Conservation (phyloP, 2,329 filamentous ascomycete genomes). For the Cladosporium halotolerans region DNA sequence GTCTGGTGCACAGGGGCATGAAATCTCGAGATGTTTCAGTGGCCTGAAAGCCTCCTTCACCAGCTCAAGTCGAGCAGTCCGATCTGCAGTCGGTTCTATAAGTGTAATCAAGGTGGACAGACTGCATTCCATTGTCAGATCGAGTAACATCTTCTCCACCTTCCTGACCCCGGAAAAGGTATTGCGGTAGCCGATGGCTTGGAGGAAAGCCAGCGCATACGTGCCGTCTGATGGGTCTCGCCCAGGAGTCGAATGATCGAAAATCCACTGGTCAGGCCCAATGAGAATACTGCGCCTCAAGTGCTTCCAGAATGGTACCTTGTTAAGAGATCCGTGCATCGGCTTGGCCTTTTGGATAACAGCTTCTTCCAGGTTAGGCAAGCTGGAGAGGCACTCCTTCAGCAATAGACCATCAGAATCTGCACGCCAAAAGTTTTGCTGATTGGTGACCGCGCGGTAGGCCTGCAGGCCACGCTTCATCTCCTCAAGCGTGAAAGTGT, state of each 20-base stretch:
- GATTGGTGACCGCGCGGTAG: neutral
- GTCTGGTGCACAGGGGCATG: conserved; percentile 15
- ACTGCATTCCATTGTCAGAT: neutral
- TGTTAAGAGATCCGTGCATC: conserved; percentile 5
- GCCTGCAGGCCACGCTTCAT: conserved; percentile 13
- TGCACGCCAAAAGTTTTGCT: conserved; percentile 16
- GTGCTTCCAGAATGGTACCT: neutral
- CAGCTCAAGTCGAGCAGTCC: conserved; percentile 15
- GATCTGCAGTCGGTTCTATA: conserved; percentile 1
- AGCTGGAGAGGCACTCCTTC: conserved; percentile 15
- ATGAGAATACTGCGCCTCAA: neutral
- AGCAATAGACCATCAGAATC: conserved; percentile 13
- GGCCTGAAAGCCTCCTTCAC: conserved; percentile 16
- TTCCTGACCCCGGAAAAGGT: neutral
- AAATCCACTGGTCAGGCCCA: neutral
- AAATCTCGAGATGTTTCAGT: conserved; percentile 14
- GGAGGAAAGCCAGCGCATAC: neutral
- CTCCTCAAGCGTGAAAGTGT: conserved; percentile 14
- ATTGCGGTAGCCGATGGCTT: neutral
- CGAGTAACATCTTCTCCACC: neutral
- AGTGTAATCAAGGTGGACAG: neutral
- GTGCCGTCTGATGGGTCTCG: neutral
- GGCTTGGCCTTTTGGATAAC: conserved; percentile 13
- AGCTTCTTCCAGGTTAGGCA: conserved; percentile 19
- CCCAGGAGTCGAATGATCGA: neutral